Base-by-base conservation (phyloP, 192 early-diverging fungal species). In the Coemansia sp. region DNA sequence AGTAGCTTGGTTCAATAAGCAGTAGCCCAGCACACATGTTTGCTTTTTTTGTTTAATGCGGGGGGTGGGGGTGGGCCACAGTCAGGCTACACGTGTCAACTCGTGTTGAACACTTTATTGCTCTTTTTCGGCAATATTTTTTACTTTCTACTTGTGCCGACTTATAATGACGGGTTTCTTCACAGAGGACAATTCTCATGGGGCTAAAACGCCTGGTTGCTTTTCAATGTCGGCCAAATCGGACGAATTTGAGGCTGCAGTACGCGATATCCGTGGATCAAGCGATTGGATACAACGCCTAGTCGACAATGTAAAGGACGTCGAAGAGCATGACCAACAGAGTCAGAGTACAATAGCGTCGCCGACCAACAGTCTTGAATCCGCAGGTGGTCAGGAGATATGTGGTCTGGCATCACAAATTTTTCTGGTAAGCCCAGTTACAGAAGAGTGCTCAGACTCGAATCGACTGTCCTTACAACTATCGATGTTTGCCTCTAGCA, bases 221-320 rank as follows among this genome's bases (percentile, higher is more conserved):
- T 36, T 18, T 33, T 33, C 58, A 2, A 20, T 16, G 34, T 61
- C 31, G 33, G 7, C 18, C 16, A n/a, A 5, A 5, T 33, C 70
- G 11, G 41, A 57, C 9, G 49, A 65, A 3, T 33, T 80, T 15
- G 73, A 80, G 39, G 53, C 64, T 4, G 22, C 58, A 5, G 66
- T 70, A 1, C 18, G 39, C 43, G 70, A 68, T 36, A 80, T 80
- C 3, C 69, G 79, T 12, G 36, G 27, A 10, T 72, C 70, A 13
- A 52, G 63, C 31, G 62, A 34, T 52, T 80, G 79, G 79, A 63
- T 80, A 22, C 47, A 65, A 10, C 44, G 33, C 31, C 66, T 80
- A 36, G 66, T 57, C 36, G 40, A 24, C 52, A 46, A 22, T 3
- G 15, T 43, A 38, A 68, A 22, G 53, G 39, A 68, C 15, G 10